Evolutionary conservation across 2,329 filamentous ascomycete species (phyloP).

Genomic region (Exserohilum rostratum): DNA sequence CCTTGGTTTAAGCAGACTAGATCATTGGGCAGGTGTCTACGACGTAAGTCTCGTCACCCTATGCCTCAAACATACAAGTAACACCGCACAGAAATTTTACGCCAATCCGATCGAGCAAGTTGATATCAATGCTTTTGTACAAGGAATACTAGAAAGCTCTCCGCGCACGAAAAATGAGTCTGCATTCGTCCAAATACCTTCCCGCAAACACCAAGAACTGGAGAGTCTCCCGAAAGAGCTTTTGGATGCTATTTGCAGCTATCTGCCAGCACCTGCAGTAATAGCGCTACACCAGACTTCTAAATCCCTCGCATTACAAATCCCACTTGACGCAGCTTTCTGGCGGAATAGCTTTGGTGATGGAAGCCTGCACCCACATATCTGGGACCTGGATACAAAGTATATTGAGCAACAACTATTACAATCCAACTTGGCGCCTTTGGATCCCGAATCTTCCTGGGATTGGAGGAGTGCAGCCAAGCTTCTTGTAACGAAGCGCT

Average conservation of each 20-base stretch:
- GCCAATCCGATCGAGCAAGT: constrained; percentile 24
- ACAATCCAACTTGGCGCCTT: not conserved
- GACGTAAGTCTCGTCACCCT: constrained; percentile 20
- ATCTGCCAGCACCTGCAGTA: constrained; percentile 20
- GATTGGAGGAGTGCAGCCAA: constrained; percentile 27
- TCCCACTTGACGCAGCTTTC: constrained; percentile 31
- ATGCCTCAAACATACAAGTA: not conserved
- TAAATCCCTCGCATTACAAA: constrained; percentile 21
- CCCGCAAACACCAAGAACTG: constrained; percentile 9
- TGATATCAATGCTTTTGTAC: constrained; percentile 14
- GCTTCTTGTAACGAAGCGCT: constrained; percentile 21
- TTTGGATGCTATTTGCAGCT: constrained; percentile 21
- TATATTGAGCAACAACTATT: constrained; percentile 13
- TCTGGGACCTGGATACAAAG: constrained; percentile 33
- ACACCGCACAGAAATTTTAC: constrained; percentile 30
- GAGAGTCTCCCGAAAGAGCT: constrained; percentile 28
- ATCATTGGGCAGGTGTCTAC: constrained; percentile 34
- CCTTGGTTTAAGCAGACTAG: constrained; percentile 22
- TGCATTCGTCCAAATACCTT: not conserved
- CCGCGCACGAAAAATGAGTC: constrained; percentile 1
- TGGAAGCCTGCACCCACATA: constrained; percentile 27
- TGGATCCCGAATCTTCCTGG: constrained; percentile 10
- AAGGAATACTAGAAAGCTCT: constrained; percentile 16
- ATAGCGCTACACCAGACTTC: constrained; percentile 30
- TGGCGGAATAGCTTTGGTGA: constrained; percentile 31